phyloP scores from a whole-genome alignment of 495 filamentous ascomycete species.

The Penicillium herquei region DNA sequence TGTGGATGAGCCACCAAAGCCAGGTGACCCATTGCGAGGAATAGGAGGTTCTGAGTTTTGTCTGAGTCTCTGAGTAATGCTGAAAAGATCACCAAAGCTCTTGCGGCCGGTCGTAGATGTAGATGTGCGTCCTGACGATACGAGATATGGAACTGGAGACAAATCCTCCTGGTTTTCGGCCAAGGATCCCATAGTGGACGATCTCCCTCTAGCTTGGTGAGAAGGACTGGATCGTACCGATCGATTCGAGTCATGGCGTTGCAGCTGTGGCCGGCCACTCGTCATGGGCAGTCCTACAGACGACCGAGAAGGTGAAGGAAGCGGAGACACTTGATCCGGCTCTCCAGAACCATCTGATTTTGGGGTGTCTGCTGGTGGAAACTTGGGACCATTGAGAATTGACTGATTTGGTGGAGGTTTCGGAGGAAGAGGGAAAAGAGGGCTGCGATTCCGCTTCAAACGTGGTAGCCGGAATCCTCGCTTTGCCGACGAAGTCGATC shows the following conservation, averaged over 20 bases:
- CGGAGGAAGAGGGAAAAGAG: constrained; percentile 84
- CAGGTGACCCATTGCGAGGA: constrained; percentile 57
- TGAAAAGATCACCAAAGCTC: constrained; percentile 87
- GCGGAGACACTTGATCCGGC: constrained; percentile 45
- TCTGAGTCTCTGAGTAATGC: constrained; percentile 66
- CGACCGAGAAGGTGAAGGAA: constrained; percentile 56
- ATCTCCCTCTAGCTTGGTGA: constrained; percentile 63
- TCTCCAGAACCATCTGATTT: constrained; percentile 28
- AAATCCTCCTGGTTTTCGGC: constrained; percentile 55
- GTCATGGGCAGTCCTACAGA: constrained; percentile 45
- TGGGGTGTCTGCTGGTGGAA: constrained; percentile 21
- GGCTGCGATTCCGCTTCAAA: constrained; percentile 74
- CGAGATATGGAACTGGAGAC: constrained; percentile 56
- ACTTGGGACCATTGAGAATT: constrained; percentile 26
- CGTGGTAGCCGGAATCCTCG: constrained; percentile 74
- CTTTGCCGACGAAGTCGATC: constrained; percentile 57
- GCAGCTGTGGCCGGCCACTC: constrained; percentile 34
- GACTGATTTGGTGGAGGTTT: constrained; percentile 43
- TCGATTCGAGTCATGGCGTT: constrained; percentile 61
- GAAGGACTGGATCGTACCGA: constrained; percentile 74
- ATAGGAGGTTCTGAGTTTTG: constrained; percentile 71
- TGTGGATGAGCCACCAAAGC: constrained; percentile 56
- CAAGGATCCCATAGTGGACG: constrained; percentile 84
- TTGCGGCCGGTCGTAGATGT: constrained; percentile 80
- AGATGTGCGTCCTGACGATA: constrained; percentile 68